These are phyloP conservation scores for Calamus simplicifolius DNA, from an alignment of 176 grass and related monocot genomes.

Conservation along the genomic window DNA sequence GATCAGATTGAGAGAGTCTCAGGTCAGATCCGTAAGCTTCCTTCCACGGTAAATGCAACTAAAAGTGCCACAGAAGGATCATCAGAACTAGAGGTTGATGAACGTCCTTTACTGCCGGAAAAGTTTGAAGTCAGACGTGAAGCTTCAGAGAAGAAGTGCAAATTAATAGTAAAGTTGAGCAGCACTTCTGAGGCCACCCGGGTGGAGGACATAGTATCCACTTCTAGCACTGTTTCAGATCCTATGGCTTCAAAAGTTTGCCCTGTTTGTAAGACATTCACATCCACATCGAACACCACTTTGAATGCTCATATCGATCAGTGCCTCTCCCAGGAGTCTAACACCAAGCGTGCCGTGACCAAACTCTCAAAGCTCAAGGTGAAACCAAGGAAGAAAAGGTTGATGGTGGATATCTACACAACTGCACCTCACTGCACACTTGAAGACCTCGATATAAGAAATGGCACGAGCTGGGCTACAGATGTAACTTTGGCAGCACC, in stretches of 20 bases:
- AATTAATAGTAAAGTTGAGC: conserved; percentile 48
- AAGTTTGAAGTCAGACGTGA: conserved; percentile 26
- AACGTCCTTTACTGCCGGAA: conserved; percentile 13
- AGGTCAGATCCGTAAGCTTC: conserved; percentile 4
- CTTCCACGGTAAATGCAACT: conserved; percentile 20
- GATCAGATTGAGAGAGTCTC: conserved; percentile 9
- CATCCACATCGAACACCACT: conserved; percentile 90
- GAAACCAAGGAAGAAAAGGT: conserved; percentile 76
- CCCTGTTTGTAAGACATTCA: conserved; percentile 87
- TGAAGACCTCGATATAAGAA: conserved; percentile 87
- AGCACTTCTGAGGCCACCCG: conserved; percentile 28
- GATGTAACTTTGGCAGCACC: conserved; percentile 22
- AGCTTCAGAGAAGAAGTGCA: conserved; percentile 60
- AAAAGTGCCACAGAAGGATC: conserved; percentile 33
- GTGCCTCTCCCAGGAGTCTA: conserved; percentile 64
- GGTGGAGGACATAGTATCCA: conserved; percentile 44
- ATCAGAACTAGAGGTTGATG: conserved; percentile 19
- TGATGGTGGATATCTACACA: conserved; percentile 79
- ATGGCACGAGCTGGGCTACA: conserved; percentile 70
- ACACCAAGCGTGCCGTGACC: conserved; percentile 34
- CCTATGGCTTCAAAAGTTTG: conserved; percentile 86
- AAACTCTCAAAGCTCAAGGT: conserved; percentile 48
- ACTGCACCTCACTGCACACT: conserved; percentile 56
- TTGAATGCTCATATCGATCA: conserved; percentile 96
- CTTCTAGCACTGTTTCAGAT: conserved; percentile 52